Base-by-base conservation (phyloP, 2,329 filamentous ascomycete species). In the Thyridium curvatum region DNA sequence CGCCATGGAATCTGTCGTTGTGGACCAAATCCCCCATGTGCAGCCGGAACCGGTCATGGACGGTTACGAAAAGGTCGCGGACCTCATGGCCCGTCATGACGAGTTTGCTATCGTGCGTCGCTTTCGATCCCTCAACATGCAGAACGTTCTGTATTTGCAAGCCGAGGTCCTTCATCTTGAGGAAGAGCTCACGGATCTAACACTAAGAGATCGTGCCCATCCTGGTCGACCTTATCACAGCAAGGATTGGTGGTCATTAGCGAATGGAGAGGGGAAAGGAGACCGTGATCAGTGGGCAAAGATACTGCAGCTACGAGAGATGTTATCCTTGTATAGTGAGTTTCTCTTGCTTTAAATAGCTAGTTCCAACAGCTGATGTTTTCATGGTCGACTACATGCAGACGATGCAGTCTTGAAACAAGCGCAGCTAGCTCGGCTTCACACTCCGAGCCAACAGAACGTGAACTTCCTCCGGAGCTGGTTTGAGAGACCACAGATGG, bases 101-200 rank as follows among this genome's bases (percentile, higher is more conserved):
- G 48, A 53, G 35, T 38, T 49, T 29, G 50, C 51, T 6, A 52
- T 57, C 0, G 47, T 57, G 13, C 46, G 52, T 30, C 48, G 54
- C 2, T 59, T 59, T 38, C 38, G 44, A 16, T 18, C 37, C 9
- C 41, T 58, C 8, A 55, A 58, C 37, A 35, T 41, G 8, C 46
- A 50, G 16, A 52, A 52, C 34, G 26, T 59, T 4, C 47, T 59
- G 4, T 56, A 53, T 34, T 34, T 52, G 15, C 56, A 60, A 40
- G 55, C 51, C 3, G 54, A 59, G 39, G 39, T 59, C 14, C 41
- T 47, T 1, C 36, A 53, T 18, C 41, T 57, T 2, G 46, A 56
- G 33, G 35, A 46, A 10, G 41, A 47, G 15, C 38, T 56, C 8
- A 18, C 38, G 12, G 14, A 42, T 35, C 21, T 26, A 26, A 26